Base-by-base conservation (phyloP, 2,329 filamentous ascomycete genomes). In the Claviceps sp. region DNA sequence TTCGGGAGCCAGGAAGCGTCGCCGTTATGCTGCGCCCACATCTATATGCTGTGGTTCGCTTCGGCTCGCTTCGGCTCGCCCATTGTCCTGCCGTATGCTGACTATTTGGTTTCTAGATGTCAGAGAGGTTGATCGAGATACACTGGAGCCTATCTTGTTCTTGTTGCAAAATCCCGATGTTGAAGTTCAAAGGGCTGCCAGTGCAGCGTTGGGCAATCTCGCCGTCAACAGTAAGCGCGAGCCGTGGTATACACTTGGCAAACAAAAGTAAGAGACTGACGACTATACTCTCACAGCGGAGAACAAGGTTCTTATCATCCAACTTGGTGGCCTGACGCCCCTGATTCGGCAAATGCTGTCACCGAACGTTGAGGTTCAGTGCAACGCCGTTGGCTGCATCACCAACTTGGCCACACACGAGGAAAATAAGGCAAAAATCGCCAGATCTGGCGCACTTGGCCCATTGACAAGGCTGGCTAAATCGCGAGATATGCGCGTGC, bases 351-450 rank as follows among this genome's bases (percentile, higher is more conserved):
- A 98, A 71, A 98, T 98, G 93, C 88, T 94, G 72, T 97, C 91
- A 52, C 81, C 85, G 47, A 98, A 98, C 62, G 93, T 98, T 60
- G 93, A 98, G 67, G 93, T 98, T 26, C 93, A 98, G 70, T 98
- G 93, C 75, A 98, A 98, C 68, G 93, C 93, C 44, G 93, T 98
- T 55, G 93, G 93, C 50, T 98, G 93, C 73, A 98, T 98, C 67
- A 98, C 93, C 46, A 98, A 98, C 65, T 72, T 98, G 52, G 93
- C 93, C 51, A 98, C 93, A 2, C 93, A 98, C 64, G 93, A 98
- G 71, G 93, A 97, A 61, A 98, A 98, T 73, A 98, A 98, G 73
- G 90, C 93, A 54, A 96, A 95, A 72, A 98, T 98, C 67, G 93
- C 93, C 59, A 82, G 88, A 55, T 98, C 93, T 3, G 93, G 93